Evolutionary conservation across 139 green algal species (phyloP).

Genomic region (Pseudopediastrum boryanum): DNA sequence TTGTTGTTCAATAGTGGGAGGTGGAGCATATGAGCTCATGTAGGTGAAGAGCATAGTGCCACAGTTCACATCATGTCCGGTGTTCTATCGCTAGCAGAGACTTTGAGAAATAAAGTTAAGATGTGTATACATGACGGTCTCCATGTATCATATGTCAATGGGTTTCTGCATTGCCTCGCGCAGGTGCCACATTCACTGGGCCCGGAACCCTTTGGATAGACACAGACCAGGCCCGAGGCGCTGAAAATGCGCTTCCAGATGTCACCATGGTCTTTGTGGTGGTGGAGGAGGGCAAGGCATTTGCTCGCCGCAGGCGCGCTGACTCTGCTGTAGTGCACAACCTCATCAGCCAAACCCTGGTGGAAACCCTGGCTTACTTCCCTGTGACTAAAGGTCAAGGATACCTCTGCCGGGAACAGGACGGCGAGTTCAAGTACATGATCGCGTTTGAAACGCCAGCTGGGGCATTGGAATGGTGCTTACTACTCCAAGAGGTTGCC

Average conservation of each 20-base stretch:
- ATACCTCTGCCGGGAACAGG: conserved; percentile 52
- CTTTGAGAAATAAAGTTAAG: no score
- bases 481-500: conserved; percentile 43
- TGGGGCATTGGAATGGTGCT: conserved; percentile 49
- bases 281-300: conserved; percentile 12
- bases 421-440: conserved; percentile 54
- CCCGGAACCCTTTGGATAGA: no score
- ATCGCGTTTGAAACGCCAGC: conserved; percentile 39
- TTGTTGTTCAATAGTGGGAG: no score
- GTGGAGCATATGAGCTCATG: no score
- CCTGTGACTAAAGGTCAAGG: conserved; percentile 6
- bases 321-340: neutral
- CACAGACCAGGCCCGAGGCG: no score
- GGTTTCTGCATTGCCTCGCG: no score
- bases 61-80: no score
- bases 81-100: no score
- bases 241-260: conserved; percentile 7
- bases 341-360: neutral
- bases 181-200: no score
- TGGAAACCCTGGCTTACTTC: neutral
- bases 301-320: neutral
- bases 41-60: no score
- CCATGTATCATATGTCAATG: no score
- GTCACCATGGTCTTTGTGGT: conserved; percentile 23
- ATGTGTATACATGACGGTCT: no score